Base-by-base conservation (phyloP, 257 asterid species). In the Agastache rugosa region DNA sequence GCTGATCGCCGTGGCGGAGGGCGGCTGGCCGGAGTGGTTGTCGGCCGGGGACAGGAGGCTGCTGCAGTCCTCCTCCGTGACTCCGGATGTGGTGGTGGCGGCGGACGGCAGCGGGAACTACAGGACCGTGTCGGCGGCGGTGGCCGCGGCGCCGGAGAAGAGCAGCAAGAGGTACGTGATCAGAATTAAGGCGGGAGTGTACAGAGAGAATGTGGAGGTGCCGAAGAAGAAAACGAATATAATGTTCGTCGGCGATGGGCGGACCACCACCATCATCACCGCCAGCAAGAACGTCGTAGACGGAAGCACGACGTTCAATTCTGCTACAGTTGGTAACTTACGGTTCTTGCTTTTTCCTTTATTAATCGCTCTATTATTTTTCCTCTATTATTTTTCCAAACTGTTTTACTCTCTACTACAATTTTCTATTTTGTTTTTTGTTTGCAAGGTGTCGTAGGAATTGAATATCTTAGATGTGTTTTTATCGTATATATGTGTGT, bases 211-310 rank as follows among this genome's bases (percentile, higher is more conserved):
- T 27, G 98, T 93, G 79, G 96, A 86, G 25, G 88, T 93, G 6
- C 66, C 86, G 0, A 91, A 82, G 51, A 83, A 41, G 86, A 91
- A 88, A 58, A 82, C 78, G 0, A 89, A 89, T 37, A 84, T 93
- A 60, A 89, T 93, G 97, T 93, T 93, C 76, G 0, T 88, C 69
- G 98, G 98, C 50, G 98, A 93, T 77, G 96, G 96, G 11, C 85
- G 90, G 82, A 50, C 53, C 35, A 85, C 58, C 72, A 93, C 98
- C 44, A 89, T 91, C 56, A 91, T 93, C 60, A 91, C 98, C 16
- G 98, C 73, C 3, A 91, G 84, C 20, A 68, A 84, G 54, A 93
- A 87, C 54, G 92, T 89, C 0, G 31, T 23, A 4, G 97, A 88
- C 54, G 97, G 97, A 11, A 85, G 93, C 79, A 93, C 96, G 15